phyloP scores from a whole-genome alignment of 2,329 filamentous ascomycete genomes.

The Diaporthe velutina region DNA sequence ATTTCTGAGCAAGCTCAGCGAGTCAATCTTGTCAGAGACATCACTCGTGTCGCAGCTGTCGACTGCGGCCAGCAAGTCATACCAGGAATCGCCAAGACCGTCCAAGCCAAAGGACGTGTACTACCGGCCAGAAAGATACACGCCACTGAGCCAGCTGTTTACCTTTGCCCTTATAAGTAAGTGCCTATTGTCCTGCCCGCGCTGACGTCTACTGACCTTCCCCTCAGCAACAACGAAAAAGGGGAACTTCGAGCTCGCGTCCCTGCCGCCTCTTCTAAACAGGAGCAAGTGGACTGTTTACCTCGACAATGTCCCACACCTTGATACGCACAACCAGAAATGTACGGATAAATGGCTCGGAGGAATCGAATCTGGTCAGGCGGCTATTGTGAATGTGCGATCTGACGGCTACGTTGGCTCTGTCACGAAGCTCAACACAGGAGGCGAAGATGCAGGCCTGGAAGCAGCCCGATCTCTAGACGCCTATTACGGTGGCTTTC shows the following conservation, averaged over 20 bases:
- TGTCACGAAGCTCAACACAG: constrained; percentile 65
- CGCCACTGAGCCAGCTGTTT: constrained; percentile 74
- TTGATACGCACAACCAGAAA: constrained; percentile 61
- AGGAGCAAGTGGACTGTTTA: constrained; percentile 80
- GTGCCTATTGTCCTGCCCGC: constrained; percentile 44
- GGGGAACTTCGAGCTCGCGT: constrained; percentile 72
- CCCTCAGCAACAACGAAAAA: constrained; percentile 53
- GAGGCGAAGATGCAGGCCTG: constrained; percentile 36
- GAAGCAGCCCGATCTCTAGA: constrained; percentile 67
- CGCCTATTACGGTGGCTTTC: constrained; percentile 66
- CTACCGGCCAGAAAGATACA: constrained; percentile 76
- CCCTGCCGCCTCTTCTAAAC: constrained; percentile 72
- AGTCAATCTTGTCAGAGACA: constrained; percentile 61
- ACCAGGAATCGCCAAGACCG: constrained; percentile 68
- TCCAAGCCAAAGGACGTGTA: constrained; percentile 74
- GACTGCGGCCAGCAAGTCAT: constrained; percentile 70
- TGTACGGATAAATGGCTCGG: constrained; percentile 80
- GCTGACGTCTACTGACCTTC: neutral
- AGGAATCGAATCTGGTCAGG: constrained; percentile 65
- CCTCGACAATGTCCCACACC: constrained; percentile 72
- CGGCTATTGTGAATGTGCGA: constrained; percentile 76
- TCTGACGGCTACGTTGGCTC: constrained; percentile 82
- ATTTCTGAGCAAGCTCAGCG: constrained; percentile 51
- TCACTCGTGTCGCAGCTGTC: constrained; percentile 72
- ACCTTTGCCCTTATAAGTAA: constrained; percentile 77